These are phyloP conservation scores for Solanum peruvianum DNA, from an alignment of 257 asterid species.

Conservation along the genomic window DNA sequence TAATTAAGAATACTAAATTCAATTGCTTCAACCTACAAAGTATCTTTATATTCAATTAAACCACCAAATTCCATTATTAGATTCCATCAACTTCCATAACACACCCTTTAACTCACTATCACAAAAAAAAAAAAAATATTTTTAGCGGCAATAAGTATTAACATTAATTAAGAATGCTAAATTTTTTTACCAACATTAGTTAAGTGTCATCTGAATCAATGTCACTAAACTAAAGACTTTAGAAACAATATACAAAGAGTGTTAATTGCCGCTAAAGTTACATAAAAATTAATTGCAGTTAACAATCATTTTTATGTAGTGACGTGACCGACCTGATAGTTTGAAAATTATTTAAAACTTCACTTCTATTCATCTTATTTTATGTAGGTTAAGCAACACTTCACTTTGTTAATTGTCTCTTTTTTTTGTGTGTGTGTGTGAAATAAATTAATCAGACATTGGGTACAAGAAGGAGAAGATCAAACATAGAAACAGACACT, in stretches of 20 bases:
- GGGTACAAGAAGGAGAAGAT: slow-evolving; percentile 61
- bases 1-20: too few relatives aligned
- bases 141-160: too few relatives aligned
- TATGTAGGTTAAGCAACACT: background rate
- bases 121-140: rapidly evolving
- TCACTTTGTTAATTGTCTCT: background rate
- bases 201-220: too few relatives aligned
- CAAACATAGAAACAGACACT: slow-evolving; percentile 43
- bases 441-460: slow-evolving; percentile 12
- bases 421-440: background rate
- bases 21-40: background rate
- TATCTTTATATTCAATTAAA: background rate
- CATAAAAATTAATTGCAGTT: too few relatives aligned
- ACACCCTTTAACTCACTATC: background rate
- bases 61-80: background rate
- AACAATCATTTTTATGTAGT: too few relatives aligned
- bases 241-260: too few relatives aligned
- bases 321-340: background rate
- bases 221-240: too few relatives aligned
- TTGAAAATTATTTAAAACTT: background rate
- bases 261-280: too few relatives aligned
- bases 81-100: background rate
- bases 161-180: too few relatives aligned
- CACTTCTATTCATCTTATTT: background rate
- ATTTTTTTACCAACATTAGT: too few relatives aligned